phyloP scores from a whole-genome alignment of 2,329 filamentous ascomycete species.

The Atkinsonella hypoxylon region DNA sequence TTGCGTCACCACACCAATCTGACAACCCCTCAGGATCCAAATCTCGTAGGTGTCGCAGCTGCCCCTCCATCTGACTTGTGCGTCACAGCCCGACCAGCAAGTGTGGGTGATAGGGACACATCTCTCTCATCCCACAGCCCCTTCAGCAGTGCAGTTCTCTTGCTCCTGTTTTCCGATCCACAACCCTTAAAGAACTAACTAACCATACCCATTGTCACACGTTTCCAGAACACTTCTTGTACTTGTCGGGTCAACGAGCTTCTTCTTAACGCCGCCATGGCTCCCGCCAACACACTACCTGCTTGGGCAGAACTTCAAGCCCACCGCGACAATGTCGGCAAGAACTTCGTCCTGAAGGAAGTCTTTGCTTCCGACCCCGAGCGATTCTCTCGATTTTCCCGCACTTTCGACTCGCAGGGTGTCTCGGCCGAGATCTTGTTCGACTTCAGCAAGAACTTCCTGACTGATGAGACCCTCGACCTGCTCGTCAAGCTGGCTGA shows the following conservation, averaged over 20 bases:
- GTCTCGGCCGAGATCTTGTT: conserved; percentile 86
- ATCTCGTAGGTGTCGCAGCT: no score
- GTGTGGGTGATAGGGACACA: no score
- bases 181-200: no score
- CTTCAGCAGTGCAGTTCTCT: no score
- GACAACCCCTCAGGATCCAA: no score
- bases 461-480: conserved; percentile 82
- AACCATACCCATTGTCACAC: neutral
- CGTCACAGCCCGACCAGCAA: no score
- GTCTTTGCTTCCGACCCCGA: conserved; percentile 80
- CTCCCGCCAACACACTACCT: conserved; percentile 73
- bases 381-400: conserved; percentile 84
- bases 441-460: conserved; percentile 98
- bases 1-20: no score
- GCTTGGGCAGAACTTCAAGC: conserved; percentile 86
- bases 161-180: no score
- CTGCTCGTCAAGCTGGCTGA: conserved; percentile 82
- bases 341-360: conserved; percentile 85
- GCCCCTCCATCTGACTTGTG: no score
- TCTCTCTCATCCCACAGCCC: no score
- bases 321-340: conserved; percentile 77
- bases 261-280: conserved; percentile 36
- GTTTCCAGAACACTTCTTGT: neutral
- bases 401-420: conserved; percentile 69
- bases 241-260: neutral